Conservation (phyloP, 495 filamentous ascomycete species). For the Immersiella caudata region DNA sequence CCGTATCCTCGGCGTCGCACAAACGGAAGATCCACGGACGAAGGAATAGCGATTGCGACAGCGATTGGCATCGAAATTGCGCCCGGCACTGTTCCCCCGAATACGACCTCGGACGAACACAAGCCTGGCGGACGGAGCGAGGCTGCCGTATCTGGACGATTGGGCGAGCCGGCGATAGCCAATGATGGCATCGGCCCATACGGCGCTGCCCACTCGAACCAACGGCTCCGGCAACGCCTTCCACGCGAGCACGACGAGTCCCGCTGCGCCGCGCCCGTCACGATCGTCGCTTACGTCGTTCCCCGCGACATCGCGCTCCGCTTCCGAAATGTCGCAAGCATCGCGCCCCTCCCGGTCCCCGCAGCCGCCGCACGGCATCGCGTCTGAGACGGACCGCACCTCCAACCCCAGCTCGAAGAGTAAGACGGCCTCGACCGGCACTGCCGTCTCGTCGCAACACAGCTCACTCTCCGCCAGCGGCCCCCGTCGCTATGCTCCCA, state of each 20-base stretch:
- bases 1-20: constrained; percentile 6
- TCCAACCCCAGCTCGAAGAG: constrained; percentile 59
- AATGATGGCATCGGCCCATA: constrained; percentile 17
- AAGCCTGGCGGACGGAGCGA: not conserved
- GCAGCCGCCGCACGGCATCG: constrained; percentile 44
- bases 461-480: constrained; percentile 51
- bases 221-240: constrained; percentile 14
- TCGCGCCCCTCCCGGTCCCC: constrained; percentile 56
- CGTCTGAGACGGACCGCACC: constrained; percentile 50
- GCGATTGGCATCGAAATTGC: not conserved
- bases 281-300: constrained; percentile 63
- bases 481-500: constrained; percentile 44
- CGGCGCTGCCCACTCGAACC: constrained; percentile 22
- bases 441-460: constrained; percentile 56
- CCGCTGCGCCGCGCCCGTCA: constrained; percentile 29
- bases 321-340: constrained; percentile 54
- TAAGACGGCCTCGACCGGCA: constrained; percentile 54
- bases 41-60: not conserved
- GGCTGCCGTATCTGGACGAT: constrained; percentile 1
- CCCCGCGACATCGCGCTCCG: constrained; percentile 57
- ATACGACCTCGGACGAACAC: no score
- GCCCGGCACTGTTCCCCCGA: not conserved
- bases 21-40: not conserved
- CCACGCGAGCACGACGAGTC: constrained; percentile 19
- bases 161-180: constrained; percentile 15